These are phyloP conservation scores for Cutaneotrichosporon daszewskae DNA, from an alignment of 1,284 basidiomycete species.

Conservation along the genomic window DNA sequence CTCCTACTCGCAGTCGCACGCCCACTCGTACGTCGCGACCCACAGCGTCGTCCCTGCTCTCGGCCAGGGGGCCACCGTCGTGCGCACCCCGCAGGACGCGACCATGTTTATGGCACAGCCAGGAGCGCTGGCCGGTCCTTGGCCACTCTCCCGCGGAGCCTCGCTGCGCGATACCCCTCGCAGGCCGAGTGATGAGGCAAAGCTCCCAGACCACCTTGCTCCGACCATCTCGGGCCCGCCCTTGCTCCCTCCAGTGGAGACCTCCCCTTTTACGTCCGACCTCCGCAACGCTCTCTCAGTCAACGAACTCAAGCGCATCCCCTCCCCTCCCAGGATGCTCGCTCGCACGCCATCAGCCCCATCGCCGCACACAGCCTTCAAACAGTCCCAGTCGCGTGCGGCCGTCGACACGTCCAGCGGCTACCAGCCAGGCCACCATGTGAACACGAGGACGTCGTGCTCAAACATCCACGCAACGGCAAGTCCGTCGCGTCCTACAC, in stretches of 20 bases:
- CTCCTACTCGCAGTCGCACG: slow-evolving; percentile 12
- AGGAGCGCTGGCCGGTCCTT: neutral
- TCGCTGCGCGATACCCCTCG: slow-evolving; percentile 3
- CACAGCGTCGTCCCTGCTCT: slow-evolving; percentile 1
- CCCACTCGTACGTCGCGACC: neutral
- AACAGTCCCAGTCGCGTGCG: too few species aligned
- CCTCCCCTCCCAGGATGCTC: neutral
- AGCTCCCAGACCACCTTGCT: neutral
- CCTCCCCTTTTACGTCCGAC: neutral
- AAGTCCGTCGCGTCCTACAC: neutral
- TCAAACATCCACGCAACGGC: neutral
- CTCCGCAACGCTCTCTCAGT: neutral
- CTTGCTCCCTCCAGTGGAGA: neutral
- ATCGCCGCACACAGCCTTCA: neutral
- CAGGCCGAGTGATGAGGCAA: neutral
- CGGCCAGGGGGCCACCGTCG: slow-evolving; percentile 24
- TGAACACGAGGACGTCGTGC: neutral
- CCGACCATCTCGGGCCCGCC: neutral
- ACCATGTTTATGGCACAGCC: slow-evolving; percentile 19
- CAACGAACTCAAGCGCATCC: neutral
- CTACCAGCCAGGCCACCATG: neutral
- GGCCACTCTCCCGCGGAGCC: slow-evolving; percentile 4
- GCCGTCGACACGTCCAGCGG: neutral
- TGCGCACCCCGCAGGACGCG: slow-evolving; percentile 30
- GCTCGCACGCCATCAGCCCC: slow-evolving; percentile 1